Percentiles rank a stretch among this genome's conserved stretches.
Evolutionary conservation across 2,329 filamentous ascomycete genomes (phyloP).

Genomic region (Furcasterigmium sp.): DNA sequence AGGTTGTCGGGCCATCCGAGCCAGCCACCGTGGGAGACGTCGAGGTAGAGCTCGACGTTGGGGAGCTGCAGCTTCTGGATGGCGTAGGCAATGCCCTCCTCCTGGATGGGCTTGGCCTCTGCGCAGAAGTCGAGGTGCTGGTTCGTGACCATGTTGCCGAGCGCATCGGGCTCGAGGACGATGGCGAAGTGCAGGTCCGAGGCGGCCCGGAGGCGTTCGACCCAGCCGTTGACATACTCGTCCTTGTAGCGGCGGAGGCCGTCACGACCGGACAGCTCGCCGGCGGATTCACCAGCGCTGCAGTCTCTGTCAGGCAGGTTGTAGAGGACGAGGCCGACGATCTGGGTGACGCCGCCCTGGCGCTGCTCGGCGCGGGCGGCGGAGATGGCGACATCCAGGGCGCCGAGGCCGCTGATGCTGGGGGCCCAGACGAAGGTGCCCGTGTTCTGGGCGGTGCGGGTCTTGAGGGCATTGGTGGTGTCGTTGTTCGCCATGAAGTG

Average conservation of each 20-base stretch:
- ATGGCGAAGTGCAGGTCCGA: slow-evolving; percentile 31
- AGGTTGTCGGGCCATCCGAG: slow-evolving; percentile 35
- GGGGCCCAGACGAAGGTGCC: slow-evolving; percentile 36
- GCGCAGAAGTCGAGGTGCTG: slow-evolving; percentile 25
- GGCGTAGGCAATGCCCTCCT: slow-evolving; percentile 33
- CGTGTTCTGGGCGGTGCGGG: slow-evolving; percentile 25
- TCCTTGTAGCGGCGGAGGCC: slow-evolving; percentile 31
- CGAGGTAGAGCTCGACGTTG: slow-evolving; percentile 33
- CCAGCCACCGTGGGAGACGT: slow-evolving; percentile 38
- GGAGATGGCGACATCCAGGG: slow-evolving; percentile 29
- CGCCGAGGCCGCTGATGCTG: slow-evolving; percentile 22
- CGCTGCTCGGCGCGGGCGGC: slow-evolving; percentile 25
- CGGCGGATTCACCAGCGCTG: slow-evolving; percentile 30
- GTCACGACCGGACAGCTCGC: slow-evolving; percentile 27
- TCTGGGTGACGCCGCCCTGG: slow-evolving; percentile 24
- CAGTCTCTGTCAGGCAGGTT: slow-evolving; percentile 36
- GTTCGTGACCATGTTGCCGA: slow-evolving; percentile 34
- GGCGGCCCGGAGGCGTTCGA: slow-evolving; percentile 22
- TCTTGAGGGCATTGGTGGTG: slow-evolving; percentile 25
- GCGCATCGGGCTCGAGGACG: slow-evolving; percentile 35
- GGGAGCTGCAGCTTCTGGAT: slow-evolving; percentile 29
- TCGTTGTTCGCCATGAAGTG: slow-evolving; percentile 28
- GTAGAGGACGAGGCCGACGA: slow-evolving; percentile 35
- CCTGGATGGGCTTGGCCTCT: slow-evolving; percentile 26
- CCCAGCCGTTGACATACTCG: slow-evolving; percentile 28